phyloP scores from a whole-genome alignment of 306 rosid species.

The Casuarina equisetifolia region DNA sequence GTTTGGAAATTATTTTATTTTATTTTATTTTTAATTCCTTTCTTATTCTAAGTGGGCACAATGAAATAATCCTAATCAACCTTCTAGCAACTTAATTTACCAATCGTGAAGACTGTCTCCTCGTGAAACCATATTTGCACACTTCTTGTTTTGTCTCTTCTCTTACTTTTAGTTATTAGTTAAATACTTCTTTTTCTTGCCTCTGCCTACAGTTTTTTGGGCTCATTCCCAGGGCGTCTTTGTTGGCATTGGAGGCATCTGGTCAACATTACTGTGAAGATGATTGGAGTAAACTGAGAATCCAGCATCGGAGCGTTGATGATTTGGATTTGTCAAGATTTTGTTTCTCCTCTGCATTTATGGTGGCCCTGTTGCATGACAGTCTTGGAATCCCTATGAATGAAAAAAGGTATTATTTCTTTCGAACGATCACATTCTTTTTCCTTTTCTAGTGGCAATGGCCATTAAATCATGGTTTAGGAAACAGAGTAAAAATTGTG shows the following conservation, averaged over 20 bases:
- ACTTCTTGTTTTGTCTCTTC: neutral
- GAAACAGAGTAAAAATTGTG: neutral
- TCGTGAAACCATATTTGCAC: neutral
- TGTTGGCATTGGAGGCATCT: conserved; percentile 43
- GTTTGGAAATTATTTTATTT: no score
- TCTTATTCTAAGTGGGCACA: neutral
- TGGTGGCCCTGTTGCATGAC: conserved; percentile 48
- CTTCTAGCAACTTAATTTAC: neutral
- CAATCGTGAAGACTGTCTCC: neutral
- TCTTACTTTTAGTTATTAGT: neutral
- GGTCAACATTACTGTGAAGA: conserved; percentile 51
- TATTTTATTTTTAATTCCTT: neutral
- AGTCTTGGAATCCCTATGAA: conserved; percentile 41
- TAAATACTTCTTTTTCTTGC: conserved; percentile 14
- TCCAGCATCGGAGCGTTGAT: conserved; percentile 31
- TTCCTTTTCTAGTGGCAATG: neutral
- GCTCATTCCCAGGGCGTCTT: conserved; percentile 41
- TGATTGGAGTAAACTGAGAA: conserved; percentile 46
- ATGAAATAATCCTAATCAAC: neutral
- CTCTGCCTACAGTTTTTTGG: conserved; percentile 45
- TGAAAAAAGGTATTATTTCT: conserved; percentile 40
- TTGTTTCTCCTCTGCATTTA: conserved; percentile 58
- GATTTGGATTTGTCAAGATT: conserved; percentile 43
- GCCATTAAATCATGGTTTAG: neutral
- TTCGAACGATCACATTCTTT: neutral